Conservation (phyloP, 768 basidiomycete genomes). For the Leccinellum albellum region DNA sequence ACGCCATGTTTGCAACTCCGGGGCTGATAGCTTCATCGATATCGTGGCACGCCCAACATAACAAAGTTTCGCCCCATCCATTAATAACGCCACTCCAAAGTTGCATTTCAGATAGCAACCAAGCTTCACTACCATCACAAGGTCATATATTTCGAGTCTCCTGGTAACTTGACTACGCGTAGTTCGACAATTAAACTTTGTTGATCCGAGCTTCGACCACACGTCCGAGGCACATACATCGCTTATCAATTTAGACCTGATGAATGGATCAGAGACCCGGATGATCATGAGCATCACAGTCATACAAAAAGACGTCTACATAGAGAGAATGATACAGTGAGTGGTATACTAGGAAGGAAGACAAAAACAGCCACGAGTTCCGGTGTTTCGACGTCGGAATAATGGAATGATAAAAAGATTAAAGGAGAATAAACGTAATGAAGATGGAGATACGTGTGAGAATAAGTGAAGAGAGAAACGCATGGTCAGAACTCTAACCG, state of each 20-base stretch:
- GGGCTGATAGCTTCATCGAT: background rate
- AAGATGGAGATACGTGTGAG: constrained; percentile 2
- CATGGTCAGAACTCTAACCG: background rate
- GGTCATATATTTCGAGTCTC: background rate
- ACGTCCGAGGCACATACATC: background rate
- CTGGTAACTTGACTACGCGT: constrained; percentile 8
- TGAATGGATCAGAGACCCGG: background rate
- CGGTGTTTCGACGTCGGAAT: constrained; percentile 6
- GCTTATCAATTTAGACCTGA: background rate
- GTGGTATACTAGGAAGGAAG: background rate
- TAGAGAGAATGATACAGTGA: constrained; percentile 13
- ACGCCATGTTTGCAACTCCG: background rate
- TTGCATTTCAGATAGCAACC: background rate
- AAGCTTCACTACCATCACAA: constrained; percentile 23
- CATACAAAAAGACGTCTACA: background rate
- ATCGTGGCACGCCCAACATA: background rate
- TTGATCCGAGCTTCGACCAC: background rate
- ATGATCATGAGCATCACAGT: constrained; percentile 4
- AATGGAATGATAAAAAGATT: constrained; percentile 17
- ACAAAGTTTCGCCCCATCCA: background rate
- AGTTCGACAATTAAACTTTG: constrained; percentile 16
- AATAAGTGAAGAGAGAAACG: background rate
- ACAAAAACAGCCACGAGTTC: background rate
- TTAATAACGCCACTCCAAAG: background rate
- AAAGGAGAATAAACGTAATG: constrained; percentile 12